Evolutionary conservation across 129 eudicot species (phyloP).

Genomic region (Heracleum sosnowskyi): DNA sequence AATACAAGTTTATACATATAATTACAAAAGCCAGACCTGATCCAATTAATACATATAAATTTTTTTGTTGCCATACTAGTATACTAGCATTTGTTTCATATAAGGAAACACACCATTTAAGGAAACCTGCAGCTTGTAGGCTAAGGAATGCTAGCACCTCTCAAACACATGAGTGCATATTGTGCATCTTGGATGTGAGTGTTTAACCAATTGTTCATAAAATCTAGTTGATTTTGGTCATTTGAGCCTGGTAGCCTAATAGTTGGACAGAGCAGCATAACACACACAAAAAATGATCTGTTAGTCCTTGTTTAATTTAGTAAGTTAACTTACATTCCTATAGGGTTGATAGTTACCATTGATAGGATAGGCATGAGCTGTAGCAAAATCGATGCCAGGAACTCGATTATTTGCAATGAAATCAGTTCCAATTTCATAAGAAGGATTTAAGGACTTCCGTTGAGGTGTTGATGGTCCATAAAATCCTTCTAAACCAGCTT

Average conservation of each 20-base stretch:
- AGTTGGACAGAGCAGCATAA: background rate
- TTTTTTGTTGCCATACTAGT: no score
- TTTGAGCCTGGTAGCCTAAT: slow-evolving; percentile 61
- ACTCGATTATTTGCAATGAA: slow-evolving; percentile 71
- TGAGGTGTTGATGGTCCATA: slow-evolving; percentile 52
- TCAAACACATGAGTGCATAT: no score
- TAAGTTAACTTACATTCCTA: background rate
- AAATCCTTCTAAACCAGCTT: slow-evolving; percentile 92
- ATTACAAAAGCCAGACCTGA: no score
- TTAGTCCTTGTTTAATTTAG: background rate
- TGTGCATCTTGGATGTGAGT: slow-evolving; percentile 78
- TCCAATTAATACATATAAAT: no score
- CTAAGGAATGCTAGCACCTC: no score
- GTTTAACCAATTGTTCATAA: slow-evolving; percentile 61
- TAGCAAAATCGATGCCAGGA: slow-evolving; percentile 78
- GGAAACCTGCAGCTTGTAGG: no score
- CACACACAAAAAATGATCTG: background rate
- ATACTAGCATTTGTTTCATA: no score
- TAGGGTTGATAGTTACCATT: slow-evolving; percentile 50
- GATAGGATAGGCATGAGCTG: slow-evolving; percentile 85
- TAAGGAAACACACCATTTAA: no score
- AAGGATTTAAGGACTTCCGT: slow-evolving; percentile 47
- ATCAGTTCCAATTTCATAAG: slow-evolving; percentile 68
- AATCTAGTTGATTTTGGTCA: slow-evolving; percentile 54
- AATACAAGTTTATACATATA: no score